Percentiles rank a stretch among this genome's conserved stretches.
phyloP scores from a whole-genome alignment of 106 monocot species.

The Platanthera guangdongensis region DNA sequence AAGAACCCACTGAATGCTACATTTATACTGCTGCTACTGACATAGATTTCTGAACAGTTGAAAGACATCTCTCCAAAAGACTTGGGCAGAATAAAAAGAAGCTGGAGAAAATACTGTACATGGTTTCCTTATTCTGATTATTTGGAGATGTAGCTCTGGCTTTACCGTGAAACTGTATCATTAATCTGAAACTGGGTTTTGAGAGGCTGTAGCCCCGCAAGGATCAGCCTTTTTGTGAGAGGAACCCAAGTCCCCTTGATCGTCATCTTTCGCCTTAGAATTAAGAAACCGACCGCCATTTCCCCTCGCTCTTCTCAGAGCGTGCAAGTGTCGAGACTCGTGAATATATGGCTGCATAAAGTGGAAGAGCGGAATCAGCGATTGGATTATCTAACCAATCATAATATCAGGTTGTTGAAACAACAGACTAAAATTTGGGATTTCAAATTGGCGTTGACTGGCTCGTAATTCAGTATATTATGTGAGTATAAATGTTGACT shows the following conservation, averaged over 20 bases:
- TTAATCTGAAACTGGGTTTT: neutral
- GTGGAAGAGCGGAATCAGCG: neutral
- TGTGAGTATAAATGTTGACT: neutral
- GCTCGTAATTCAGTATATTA: neutral
- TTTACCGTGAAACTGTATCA: neutral
- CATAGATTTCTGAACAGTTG: neutral
- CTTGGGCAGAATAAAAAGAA: neutral
- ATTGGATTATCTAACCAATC: neutral
- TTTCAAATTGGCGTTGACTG: neutral
- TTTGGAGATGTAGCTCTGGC: neutral
- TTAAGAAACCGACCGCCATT: conserved; percentile 52
- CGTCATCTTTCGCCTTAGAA: conserved; percentile 24
- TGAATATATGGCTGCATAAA: conserved; percentile 49
- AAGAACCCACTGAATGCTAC: conserved; percentile 2
- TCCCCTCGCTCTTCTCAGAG: conserved; percentile 45
- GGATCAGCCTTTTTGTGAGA: conserved; percentile 3
- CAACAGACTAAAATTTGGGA: neutral
- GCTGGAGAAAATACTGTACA: neutral
- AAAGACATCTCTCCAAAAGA: neutral
- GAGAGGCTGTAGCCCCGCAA: conserved; percentile 2
- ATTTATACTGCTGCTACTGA: neutral
- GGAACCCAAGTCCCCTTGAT: conserved; percentile 11
- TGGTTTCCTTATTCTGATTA: neutral
- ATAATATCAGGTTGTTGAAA: neutral
- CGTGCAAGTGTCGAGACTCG: conserved; percentile 54